Evolutionary conservation across 345 rosid species (phyloP).

Genomic region (Mallotus nudiflorus): DNA sequence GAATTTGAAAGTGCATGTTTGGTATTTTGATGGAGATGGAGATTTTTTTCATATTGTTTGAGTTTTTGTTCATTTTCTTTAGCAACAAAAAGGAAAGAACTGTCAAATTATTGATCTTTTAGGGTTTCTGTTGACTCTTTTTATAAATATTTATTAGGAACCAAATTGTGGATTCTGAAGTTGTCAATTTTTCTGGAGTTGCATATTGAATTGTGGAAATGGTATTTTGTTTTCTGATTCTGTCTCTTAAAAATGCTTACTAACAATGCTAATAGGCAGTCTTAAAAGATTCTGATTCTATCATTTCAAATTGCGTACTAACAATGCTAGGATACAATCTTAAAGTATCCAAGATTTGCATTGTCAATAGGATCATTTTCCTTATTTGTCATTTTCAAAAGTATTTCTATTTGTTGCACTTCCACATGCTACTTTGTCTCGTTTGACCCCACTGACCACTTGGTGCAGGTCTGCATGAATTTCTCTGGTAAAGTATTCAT

Average conservation of each 20-base stretch:
- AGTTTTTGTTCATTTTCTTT: neutral
- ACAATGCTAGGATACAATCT: neutral
- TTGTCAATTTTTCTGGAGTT: too few relatives aligned
- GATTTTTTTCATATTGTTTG: too few relatives aligned
- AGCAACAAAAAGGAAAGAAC: neutral
- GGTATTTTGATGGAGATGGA: neutral
- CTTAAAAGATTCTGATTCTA: too few relatives aligned
- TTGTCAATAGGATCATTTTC: neutral
- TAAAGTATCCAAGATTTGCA: neutral
- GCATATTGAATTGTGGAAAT: too few relatives aligned
- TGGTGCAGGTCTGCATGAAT: slow-evolving; percentile 44
- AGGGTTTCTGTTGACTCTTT: neutral
- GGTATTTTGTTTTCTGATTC: too few relatives aligned
- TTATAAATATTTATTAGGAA: too few relatives aligned
- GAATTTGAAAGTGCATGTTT: neutral
- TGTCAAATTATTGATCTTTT: neutral
- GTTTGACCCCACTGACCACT: neutral
- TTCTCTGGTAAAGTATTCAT: slow-evolving; percentile 23
- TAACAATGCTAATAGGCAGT: too few relatives aligned
- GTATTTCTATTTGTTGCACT: neutral
- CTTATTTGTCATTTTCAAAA: neutral
- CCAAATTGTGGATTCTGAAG: too few relatives aligned
- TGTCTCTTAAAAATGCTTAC: too few relatives aligned
- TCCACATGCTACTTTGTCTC: neutral
- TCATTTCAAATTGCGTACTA: neutral